phyloP scores from a whole-genome alignment of 2,329 filamentous ascomycete species.

The Fusarium avenaceum region DNA sequence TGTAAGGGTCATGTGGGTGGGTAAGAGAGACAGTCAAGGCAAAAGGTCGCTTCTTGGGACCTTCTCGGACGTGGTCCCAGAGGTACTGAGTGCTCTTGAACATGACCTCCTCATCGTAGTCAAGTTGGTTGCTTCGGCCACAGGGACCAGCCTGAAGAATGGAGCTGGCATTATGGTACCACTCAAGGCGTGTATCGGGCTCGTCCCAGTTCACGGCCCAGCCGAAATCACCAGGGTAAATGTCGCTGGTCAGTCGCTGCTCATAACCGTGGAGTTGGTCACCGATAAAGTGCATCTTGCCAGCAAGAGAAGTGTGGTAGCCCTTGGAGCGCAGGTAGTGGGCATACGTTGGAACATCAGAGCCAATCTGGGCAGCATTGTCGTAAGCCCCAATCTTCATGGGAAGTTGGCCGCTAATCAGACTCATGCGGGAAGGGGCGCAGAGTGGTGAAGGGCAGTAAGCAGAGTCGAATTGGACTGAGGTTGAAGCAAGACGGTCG shows the following conservation, averaged over 20 bases:
- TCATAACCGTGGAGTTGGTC: constrained; percentile 97
- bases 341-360: constrained; percentile 90
- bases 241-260: constrained; percentile 91
- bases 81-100: constrained; percentile 90
- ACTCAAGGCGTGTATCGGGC: constrained; percentile 86
- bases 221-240: constrained; percentile 93
- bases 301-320: constrained; percentile 90
- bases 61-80: constrained; percentile 89
- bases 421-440: constrained; percentile 91
- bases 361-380: constrained; percentile 86
- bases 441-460: constrained; percentile 96
- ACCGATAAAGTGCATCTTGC: constrained; percentile 98
- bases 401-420: constrained; percentile 92
- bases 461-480: constrained; percentile 92
- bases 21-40: constrained; percentile 92
- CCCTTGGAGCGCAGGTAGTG: constrained; percentile 88
- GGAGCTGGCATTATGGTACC: constrained; percentile 96
- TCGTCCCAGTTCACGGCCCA: constrained; percentile 98
- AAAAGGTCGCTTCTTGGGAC: constrained; percentile 80
- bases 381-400: constrained; percentile 94
- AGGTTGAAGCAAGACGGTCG: constrained; percentile 82
- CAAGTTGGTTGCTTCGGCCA: constrained; percentile 92
- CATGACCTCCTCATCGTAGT: constrained; percentile 97
- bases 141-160: constrained; percentile 91
- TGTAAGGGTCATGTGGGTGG: constrained; percentile 95